Evolutionary conservation across 2,329 filamentous ascomycete species (phyloP), one percentile per base, ranked within the genome.

Genomic region (Waltergamsia citrina): DNA sequence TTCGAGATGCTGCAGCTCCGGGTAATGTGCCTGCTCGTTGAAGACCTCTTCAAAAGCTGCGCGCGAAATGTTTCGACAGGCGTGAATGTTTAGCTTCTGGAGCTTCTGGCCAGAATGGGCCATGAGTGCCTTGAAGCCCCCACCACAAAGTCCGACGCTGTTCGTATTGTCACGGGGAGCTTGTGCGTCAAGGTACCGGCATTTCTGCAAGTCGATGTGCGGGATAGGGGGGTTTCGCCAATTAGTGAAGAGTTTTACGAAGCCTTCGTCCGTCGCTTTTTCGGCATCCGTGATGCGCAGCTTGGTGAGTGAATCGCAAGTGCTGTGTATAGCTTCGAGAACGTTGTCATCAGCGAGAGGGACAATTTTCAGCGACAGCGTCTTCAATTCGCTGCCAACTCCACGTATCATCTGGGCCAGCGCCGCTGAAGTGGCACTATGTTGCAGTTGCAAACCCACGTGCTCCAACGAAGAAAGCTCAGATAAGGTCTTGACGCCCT

Each of bases 41-140:
- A 96, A 95, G 1, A 82, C 79, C 8, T 79, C 69, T 41, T 85
- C 76, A 38, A 94, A 87, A 0, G 84, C 77, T 12, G 71, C 60
- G 22, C 71, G 66, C 2, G 75, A 71, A 41, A 96, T 88, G 52
- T 94, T 82, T 4, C 90, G 80, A 50, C 86, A 94, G 0, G 81
- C 84, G 11, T 85, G 74, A n/a, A 95, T 65, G 49, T 93, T 84
- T 22, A 96, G 63, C 26, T 71, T 63, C 38, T 69, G 67, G 3
- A 96, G 57, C 9, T 59, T 65, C 2, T 59, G 51, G 4, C 85
- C 84, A 0, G 87, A 94, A 51, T 95, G 90, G 1, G 64, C 60
- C 85, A 95, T 94, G 28, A 95, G 59, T 0, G 85, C 84, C 42
- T 70, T 64, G 60, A 96, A 90, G 0, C 83, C 87, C 6, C 71